These are phyloP conservation scores for Eucalyptus tenuipes DNA, from an alignment of 345 rosid genomes.

Conservation along the genomic window DNA sequence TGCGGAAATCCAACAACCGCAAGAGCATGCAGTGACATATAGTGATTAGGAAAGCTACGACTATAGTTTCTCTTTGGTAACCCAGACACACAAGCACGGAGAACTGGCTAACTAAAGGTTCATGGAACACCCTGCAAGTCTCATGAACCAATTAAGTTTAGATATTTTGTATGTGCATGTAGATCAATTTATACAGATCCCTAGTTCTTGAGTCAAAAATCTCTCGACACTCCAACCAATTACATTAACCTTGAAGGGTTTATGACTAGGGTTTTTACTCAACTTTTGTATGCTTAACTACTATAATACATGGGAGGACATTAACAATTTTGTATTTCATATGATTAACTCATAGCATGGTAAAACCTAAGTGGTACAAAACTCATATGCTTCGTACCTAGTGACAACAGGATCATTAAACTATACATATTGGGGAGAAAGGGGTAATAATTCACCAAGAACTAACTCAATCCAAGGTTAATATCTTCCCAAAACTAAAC, in stretches of 20 bases:
- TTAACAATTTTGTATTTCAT: not conserved
- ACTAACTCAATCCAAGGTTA: not conserved
- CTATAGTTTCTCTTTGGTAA: not conserved
- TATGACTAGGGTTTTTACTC: not conserved
- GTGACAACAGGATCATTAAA: not conserved
- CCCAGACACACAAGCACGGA: rapidly evolving
- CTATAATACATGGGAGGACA: not conserved
- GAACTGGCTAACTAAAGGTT: not conserved
- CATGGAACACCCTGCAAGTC: rapidly evolving
- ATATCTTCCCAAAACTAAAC: not conserved
- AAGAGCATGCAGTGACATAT: not conserved
- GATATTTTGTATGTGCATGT: not conserved
- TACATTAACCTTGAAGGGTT: not conserved
- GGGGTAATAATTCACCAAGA: not conserved
- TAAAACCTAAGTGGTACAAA: not conserved
- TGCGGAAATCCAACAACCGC: not conserved
- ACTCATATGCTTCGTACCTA: not conserved
- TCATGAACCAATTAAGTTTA: not conserved
- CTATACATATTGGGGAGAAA: not conserved
- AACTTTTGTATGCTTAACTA: not conserved
- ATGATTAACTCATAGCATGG: not conserved
- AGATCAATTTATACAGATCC: not conserved
- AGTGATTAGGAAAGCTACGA: not conserved
- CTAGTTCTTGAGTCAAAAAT: not conserved
- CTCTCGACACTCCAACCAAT: not conserved